Base-by-base conservation (phyloP, 306 rosid genomes). In the Cucurbita pepo region DNA sequence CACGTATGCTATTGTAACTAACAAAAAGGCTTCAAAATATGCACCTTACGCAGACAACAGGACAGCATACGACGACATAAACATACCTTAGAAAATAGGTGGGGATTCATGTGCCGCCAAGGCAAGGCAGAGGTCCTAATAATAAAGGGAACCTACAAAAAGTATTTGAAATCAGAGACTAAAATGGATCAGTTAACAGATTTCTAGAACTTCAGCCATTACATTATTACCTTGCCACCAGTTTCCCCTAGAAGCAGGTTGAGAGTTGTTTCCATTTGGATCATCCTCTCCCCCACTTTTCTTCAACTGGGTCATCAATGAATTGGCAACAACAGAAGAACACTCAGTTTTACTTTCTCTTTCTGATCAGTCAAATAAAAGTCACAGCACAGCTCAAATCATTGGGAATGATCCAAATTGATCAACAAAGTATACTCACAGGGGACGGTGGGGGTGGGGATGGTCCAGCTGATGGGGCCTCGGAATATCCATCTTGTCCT, bases 161-260 rank as follows among this genome's bases (percentile, higher is more conserved):
- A 72, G 45, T 1, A 69, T 16, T 50, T 69, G 18, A 74, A 41
- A 40, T 58, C 40, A 64, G 89, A 83, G 74, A 84, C 86, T 80
- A 62, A 77, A 76, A 64, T 75, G 54, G 51, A 55, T 38, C 15
- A 70, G 74, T n/a, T 3, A 70, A 36, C 45, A 70, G 45, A 52
- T 61, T 37, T 13, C 18, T 0, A 75, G 16, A 62, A 34, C 36
- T 40, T 40, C 14, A 44, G n/a, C 51, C 14, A 22, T 18, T 56
- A 15, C 16, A 71, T 21, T 21, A 60, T n/a, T 73, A 83, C 89
- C 87, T 81, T 86, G 87, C 89, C 89, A 86, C 89, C 89, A 86
- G 69, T 86, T 83, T 83, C 87, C 89, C 55, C 87, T 81, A 53
- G 87, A 74, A 7, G 78, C 85, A 78, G 71, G 43, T 76, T 79